Evolutionary conservation across 768 basidiomycete genomes (phyloP).

Genomic region (Calvatia gigantea): DNA sequence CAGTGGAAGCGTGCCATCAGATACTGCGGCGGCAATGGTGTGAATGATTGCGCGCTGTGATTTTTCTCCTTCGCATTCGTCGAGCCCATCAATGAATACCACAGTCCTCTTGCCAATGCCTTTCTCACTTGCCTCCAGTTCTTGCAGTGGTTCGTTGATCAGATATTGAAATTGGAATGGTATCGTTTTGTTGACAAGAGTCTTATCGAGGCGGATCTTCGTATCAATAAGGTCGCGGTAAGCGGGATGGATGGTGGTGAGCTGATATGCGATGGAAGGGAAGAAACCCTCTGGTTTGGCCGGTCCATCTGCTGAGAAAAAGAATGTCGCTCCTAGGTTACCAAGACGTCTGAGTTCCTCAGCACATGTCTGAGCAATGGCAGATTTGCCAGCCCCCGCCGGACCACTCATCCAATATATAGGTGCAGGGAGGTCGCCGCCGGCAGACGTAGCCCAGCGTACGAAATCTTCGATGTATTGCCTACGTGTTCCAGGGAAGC

Average conservation of each 20-base stretch:
- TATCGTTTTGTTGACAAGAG: background rate
- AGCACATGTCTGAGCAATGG: background rate
- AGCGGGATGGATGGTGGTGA: background rate
- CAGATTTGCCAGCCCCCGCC: background rate
- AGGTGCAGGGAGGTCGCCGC: background rate
- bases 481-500: background rate
- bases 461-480: background rate
- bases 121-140: background rate
- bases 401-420: background rate
- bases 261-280: slow-evolving; percentile 9
- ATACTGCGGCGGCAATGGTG: background rate
- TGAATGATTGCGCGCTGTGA: background rate
- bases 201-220: background rate
- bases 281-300: background rate
- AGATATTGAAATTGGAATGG: background rate
- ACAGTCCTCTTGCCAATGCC: background rate
- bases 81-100: background rate
- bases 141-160: background rate
- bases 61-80: background rate
- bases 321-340: slow-evolving; percentile 10
- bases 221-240: background rate
- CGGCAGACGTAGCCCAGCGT: background rate
- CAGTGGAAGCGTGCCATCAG: background rate
- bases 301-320: background rate
- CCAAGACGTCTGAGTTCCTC: background rate